Evolutionary conservation across 2,329 filamentous ascomycete genomes (phyloP).

Genomic region (Ceratocystis alfenasii): DNA sequence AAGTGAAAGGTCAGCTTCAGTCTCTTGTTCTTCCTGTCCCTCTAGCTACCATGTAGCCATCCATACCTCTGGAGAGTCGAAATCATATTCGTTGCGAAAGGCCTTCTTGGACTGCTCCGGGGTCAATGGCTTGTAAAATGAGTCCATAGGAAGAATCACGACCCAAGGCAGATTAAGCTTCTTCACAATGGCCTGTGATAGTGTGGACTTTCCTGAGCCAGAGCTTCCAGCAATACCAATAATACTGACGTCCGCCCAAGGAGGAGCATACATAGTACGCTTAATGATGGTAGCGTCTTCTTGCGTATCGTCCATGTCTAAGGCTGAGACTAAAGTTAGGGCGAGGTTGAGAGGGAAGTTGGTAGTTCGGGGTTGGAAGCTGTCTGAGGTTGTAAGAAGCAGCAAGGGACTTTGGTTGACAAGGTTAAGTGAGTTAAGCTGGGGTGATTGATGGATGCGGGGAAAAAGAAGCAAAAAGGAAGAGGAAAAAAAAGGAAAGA

Average conservation of each 20-base stretch:
- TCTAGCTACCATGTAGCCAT: conserved; percentile 18
- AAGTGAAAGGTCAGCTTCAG: neutral
- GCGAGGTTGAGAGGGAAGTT: neutral
- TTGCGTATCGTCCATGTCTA: neutral
- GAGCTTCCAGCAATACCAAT: conserved; percentile 94
- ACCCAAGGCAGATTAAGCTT: conserved; percentile 93
- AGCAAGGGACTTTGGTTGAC: neutral
- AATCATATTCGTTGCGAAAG: conserved; percentile 87
- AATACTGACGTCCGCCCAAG: conserved; percentile 92
- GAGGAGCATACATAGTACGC: conserved; percentile 56
- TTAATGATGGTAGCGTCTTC: conserved; percentile 7
- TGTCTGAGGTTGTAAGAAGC: neutral
- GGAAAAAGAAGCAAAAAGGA: neutral
- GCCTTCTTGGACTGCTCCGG: conserved; percentile 67
- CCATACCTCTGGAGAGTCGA: conserved; percentile 68
- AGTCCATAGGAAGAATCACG: conserved; percentile 96
- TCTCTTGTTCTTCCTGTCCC: neutral
- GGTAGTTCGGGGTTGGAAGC: neutral
- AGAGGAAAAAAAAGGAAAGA: neutral
- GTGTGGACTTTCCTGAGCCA: conserved; percentile 84
- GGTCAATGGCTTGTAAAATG: conserved; percentile 86
- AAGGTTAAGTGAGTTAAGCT: no score
- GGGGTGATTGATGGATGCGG: no score
- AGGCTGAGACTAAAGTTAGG: neutral
- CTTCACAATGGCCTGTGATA: conserved; percentile 82